Evolutionary conservation across 257 asterid genomes (phyloP), one percentile per base, ranked within the genome.

Genomic region (Capsicum chinense): DNA sequence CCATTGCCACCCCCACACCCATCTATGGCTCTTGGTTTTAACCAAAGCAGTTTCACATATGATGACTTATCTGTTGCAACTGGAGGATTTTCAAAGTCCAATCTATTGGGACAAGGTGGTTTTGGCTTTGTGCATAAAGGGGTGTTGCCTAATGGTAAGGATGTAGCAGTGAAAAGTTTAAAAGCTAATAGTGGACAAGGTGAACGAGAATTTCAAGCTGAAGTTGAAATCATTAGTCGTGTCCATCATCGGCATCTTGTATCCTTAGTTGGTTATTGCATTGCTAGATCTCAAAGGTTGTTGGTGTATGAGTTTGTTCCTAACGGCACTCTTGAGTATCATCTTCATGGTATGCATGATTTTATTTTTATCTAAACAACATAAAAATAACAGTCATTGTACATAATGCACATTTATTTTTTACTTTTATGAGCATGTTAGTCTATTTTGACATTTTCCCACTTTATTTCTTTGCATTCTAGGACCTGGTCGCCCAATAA

Each of bases 241-340:
- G 95, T 92, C 16, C 95, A 92, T 68, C 95, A 92, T 83, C 90
- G 93, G 3, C 95, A 92, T 79, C 80, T 92, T 69, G 95, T 92
- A 39, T 92, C 95, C 44, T 84, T 92, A 58, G 93, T 90, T 52
- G 95, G 95, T 16, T 92, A 92, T 78, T 92, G 95, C 80, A 92
- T 88, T 78, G 88, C 95, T 0, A 93, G 92, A 37, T 19, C 88
- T 52, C 92, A 86, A 66, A 89, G 95, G 64, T 85, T 92, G 90
- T 54, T 92, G 88, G 95, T 92, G 8, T 92, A 92, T 16, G 95
- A 92, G 85, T 92, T 89, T 79, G 95, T 92, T 47, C 66, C 91
- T 37, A 90, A 92, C 82, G 80, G 69, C n/a, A 88, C 92, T 10
- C 92, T 90, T 62, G 93, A 92, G 81, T 86, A 69, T 84, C 95